Evolutionary conservation across 1,139 yeast species (phyloP).

Genomic region (Yamadazyma dushanensis): DNA sequence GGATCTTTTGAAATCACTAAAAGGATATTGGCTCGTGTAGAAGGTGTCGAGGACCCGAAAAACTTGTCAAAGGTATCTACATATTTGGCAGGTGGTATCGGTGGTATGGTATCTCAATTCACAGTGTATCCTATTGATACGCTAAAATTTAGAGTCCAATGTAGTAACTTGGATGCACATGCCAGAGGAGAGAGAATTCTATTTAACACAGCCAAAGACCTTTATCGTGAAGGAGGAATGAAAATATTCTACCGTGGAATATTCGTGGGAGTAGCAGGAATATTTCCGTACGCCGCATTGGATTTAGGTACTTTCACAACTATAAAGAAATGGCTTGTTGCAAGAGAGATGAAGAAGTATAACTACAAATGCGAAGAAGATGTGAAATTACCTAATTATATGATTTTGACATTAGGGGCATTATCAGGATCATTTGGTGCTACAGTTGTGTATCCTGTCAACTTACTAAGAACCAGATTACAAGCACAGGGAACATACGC

Average conservation of each 20-base stretch:
- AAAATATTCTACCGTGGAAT: constrained; percentile 83
- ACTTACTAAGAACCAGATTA: constrained; percentile 82
- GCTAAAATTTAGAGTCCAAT: constrained; percentile 78
- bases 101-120: constrained; percentile 91
- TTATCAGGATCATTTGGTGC: constrained; percentile 95
- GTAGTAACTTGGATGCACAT: constrained; percentile 65
- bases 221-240: constrained; percentile 80
- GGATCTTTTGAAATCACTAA: constrained; percentile 93
- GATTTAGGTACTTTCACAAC: constrained; percentile 93
- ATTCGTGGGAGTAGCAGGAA: constrained; percentile 85
- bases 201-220: constrained; percentile 66
- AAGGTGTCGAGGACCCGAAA: constrained; percentile 73
- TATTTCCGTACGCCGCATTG: constrained; percentile 95
- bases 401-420: constrained; percentile 89
- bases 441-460: constrained; percentile 89
- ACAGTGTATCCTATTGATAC: constrained; percentile 97
- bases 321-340: constrained; percentile 72
- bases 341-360: constrained; percentile 54
- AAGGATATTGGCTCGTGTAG: constrained; percentile 68
- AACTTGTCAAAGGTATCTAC: constrained; percentile 77
- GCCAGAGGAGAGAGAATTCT: constrained; percentile 63
- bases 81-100: constrained; percentile 91
- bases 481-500: constrained; percentile 98
- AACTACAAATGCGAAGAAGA: constrained; percentile 37
- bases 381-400: constrained; percentile 71